phyloP scores from a whole-genome alignment of 164 flowering plant species.

The Akebia trifoliata region DNA sequence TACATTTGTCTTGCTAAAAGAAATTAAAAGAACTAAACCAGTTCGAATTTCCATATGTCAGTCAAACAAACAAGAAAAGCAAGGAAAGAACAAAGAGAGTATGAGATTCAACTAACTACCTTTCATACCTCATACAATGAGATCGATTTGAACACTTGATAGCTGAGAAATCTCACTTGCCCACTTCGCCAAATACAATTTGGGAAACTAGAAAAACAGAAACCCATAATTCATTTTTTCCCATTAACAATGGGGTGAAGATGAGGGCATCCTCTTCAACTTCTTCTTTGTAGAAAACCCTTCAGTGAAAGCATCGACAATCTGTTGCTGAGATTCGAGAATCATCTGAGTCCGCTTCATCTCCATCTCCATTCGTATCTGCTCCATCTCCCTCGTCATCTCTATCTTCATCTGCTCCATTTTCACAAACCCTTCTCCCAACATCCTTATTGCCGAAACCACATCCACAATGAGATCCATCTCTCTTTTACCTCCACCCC shows the following conservation, averaged over 20 bases:
- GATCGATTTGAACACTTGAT: not conserved
- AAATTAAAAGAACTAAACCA: not conserved
- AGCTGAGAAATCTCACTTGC: not conserved
- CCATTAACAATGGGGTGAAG: constrained; percentile 15
- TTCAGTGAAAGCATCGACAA: constrained; percentile 53
- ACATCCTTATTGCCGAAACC: constrained; percentile 40
- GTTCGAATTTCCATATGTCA: too few species aligned
- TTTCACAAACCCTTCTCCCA: constrained; percentile 60
- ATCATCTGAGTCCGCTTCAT: constrained; percentile 62
- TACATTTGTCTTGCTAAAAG: not conserved
- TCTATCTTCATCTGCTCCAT: constrained; percentile 81
- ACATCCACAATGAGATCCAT: constrained; percentile 38
- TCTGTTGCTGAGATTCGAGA: constrained; percentile 52
- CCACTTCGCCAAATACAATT: not conserved
- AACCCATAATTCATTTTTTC: too few species aligned
- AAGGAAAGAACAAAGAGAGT: too few species aligned
- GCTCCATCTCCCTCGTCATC: constrained; percentile 60
- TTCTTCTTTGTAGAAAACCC: constrained; percentile 38
- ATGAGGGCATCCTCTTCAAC: constrained; percentile 23
- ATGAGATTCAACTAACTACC: constrained; percentile 8
- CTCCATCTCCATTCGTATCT: constrained; percentile 73
- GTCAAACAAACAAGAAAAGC: too few species aligned
- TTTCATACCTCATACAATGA: not conserved
- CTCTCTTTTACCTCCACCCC: too few species aligned
- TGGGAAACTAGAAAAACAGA: too few species aligned